phyloP scores from a whole-genome alignment of 1,139 yeast genomes.

The Scheffersomyces illinoinensis region DNA sequence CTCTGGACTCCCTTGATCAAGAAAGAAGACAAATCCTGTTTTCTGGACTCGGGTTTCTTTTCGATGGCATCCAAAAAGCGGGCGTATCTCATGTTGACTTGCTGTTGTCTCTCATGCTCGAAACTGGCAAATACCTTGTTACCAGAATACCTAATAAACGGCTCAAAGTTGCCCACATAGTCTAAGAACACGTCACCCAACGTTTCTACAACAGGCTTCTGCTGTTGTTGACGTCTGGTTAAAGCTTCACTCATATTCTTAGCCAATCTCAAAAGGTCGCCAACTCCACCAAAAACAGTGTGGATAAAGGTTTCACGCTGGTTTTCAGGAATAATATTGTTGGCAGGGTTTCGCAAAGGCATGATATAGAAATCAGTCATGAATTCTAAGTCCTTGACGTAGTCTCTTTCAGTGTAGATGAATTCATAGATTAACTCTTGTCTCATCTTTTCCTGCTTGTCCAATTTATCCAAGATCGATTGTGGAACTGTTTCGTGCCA shows the following conservation, averaged over 20 bases:
- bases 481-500: constrained; percentile 95
- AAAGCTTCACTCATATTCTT: constrained; percentile 85
- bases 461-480: constrained; percentile 73
- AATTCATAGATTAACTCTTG: constrained; percentile 96
- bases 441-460: constrained; percentile 84
- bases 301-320: constrained; percentile 90
- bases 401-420: constrained; percentile 90
- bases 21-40: constrained; percentile 90
- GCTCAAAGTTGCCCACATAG: constrained; percentile 83
- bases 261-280: constrained; percentile 83
- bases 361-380: constrained; percentile 92
- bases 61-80: constrained; percentile 91
- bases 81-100: constrained; percentile 86
- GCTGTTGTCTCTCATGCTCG: constrained; percentile 93
- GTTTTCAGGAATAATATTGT: constrained; percentile 82
- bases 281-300: constrained; percentile 88
- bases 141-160: constrained; percentile 93
- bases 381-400: constrained; percentile 91
- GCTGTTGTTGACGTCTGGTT: constrained; percentile 83
- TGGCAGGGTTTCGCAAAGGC: constrained; percentile 73
- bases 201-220: constrained; percentile 76
- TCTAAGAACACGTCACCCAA: constrained; percentile 88
- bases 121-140: constrained; percentile 94
- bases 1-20: constrained; percentile 94
- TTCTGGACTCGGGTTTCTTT: constrained; percentile 82